Conservation (phyloP, 2,329 filamentous ascomycete species). For the Alternaria conjuncta region DNA sequence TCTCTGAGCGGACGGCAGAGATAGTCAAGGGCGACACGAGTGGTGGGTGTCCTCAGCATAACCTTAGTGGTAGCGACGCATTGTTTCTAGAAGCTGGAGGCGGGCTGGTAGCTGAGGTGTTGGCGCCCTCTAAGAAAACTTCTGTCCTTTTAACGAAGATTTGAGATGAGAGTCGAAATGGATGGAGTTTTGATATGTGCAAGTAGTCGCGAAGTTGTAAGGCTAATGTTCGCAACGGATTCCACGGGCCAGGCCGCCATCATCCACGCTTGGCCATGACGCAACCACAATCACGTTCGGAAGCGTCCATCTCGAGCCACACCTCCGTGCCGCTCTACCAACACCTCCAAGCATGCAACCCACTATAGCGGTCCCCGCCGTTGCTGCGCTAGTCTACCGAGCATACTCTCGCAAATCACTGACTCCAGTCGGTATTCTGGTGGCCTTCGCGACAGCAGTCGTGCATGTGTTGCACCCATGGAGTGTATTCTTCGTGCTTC, state of each 20-base stretch:
- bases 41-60: not conserved
- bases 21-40: not conserved
- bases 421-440: constrained; percentile 75
- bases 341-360: constrained; percentile 34
- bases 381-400: constrained; percentile 47
- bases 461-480: constrained; percentile 92
- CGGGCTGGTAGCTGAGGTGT: not conserved
- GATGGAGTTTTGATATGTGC: not conserved
- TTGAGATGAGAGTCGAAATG: not conserved
- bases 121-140: not conserved
- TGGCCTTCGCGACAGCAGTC: constrained; percentile 74
- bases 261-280: constrained; percentile 10
- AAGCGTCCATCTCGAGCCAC: constrained; percentile 6
- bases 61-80: not conserved
- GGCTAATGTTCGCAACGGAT: not conserved
- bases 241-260: not conserved
- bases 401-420: constrained; percentile 64
- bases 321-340: constrained; percentile 17
- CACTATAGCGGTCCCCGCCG: constrained; percentile 41
- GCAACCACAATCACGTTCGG: constrained; percentile 7
- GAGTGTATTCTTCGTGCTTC: constrained; percentile 85
- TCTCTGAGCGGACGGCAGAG: not conserved
- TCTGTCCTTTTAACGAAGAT: not conserved
- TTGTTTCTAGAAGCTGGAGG: not conserved
- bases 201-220: not conserved